Evolutionary conservation across 257 asterid species (phyloP).

Genomic region (Solanum piurae): DNA sequence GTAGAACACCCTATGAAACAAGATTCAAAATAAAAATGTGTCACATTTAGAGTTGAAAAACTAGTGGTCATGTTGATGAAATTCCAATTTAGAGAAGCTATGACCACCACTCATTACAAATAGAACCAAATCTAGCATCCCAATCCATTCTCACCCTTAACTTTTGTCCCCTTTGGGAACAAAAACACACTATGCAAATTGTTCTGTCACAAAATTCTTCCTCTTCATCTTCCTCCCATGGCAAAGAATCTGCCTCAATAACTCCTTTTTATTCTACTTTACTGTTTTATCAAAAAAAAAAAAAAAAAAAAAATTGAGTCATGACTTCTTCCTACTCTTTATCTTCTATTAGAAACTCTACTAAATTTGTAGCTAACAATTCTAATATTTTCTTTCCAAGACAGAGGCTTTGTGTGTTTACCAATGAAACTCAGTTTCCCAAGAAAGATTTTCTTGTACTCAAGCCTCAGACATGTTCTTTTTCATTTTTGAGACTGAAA

Average conservation of each 20-base stretch:
- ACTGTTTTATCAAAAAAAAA: background rate
- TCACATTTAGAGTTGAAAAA: background rate
- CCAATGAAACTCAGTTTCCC: slow-evolving; percentile 16
- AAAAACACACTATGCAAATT: background rate
- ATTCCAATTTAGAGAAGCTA: background rate
- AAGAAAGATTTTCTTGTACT: slow-evolving; percentile 22
- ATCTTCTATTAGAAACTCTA: slow-evolving; percentile 37
- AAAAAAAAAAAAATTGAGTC: slow-evolving; percentile 1
- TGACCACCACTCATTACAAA: slow-evolving; percentile 44
- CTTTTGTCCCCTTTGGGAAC: background rate
- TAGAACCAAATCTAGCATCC: slow-evolving; percentile 16
- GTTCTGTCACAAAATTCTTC: background rate
- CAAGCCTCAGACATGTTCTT: slow-evolving; percentile 23
- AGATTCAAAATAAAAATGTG: background rate
- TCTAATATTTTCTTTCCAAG: slow-evolving; percentile 28
- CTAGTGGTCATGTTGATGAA: slow-evolving; percentile 10
- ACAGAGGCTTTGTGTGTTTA: slow-evolving; percentile 4
- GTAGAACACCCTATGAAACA: background rate
- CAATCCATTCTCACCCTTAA: slow-evolving; percentile 21
- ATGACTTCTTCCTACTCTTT: slow-evolving; percentile 54
- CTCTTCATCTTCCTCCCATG: slow-evolving; percentile 30
- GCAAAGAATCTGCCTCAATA: slow-evolving; percentile 31
- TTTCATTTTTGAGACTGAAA: slow-evolving; percentile 15
- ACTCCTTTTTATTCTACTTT: slow-evolving; percentile 15
- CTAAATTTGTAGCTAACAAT: slow-evolving; percentile 18